phyloP scores from a whole-genome alignment of 306 rosid species.

The Canavalia ensiformis region DNA sequence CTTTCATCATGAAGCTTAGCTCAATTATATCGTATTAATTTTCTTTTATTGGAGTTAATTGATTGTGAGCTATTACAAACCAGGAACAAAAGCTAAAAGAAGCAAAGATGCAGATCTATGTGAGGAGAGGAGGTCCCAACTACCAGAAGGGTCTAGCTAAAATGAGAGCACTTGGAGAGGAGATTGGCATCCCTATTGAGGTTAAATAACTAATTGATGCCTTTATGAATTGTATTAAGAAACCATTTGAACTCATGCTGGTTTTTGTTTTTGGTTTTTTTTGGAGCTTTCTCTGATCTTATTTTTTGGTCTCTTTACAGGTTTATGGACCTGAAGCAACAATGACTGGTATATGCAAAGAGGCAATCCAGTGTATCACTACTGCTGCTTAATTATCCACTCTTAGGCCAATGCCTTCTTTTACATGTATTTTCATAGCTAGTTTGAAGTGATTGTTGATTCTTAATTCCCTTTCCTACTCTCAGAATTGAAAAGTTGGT shows the following conservation, averaged over 20 bases:
- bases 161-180: conserved; percentile 91
- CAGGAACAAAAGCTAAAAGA: conserved; percentile 94
- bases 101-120: conserved; percentile 70
- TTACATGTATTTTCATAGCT: conserved; percentile 38
- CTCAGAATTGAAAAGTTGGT: conserved; percentile 17
- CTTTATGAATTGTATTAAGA: conserved; percentile 24
- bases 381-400: conserved; percentile 67
- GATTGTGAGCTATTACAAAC: conserved; percentile 47
- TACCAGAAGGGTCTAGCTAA: conserved; percentile 93
- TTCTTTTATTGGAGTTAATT: conserved; percentile 27
- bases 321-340: conserved; percentile 99
- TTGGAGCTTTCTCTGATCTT: conserved; percentile 23
- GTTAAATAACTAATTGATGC: conserved; percentile 47
- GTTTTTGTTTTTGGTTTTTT: too few species aligned
- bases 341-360: conserved; percentile 98
- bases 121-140: conserved; percentile 99
- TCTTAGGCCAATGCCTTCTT: not conserved
- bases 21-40: not conserved
- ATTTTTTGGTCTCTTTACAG: conserved; percentile 54
- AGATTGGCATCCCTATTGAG: conserved; percentile 96
- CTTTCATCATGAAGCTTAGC: not conserved
- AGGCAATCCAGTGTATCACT: conserved; percentile 92
- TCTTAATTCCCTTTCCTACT: conserved; percentile 40
- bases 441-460: conserved; percentile 46
- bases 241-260: not conserved